A percentile compares a stretch with the other conserved stretches of the same genome.
Evolutionary conservation across 192 early-diverging fungal species (phyloP).

Genomic region (Entomortierella beljakovae): DNA sequence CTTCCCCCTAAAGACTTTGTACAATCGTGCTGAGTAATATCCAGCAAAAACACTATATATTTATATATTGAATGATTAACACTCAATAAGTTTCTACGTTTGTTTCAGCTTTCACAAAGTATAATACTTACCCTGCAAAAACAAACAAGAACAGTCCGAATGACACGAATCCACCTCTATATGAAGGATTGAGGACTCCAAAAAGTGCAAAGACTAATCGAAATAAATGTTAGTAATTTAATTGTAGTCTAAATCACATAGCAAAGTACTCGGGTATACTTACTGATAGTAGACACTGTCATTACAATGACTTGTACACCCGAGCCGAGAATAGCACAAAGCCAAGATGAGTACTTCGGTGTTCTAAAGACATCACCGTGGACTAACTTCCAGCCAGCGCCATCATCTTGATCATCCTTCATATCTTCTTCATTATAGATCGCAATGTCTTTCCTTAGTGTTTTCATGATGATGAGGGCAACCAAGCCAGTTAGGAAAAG

Average conservation of each 20-base stretch:
- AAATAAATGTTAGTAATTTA: not conserved
- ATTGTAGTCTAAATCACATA: not conserved
- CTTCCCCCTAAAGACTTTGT: conserved; percentile 73
- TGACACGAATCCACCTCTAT: conserved; percentile 72
- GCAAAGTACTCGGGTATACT: conserved; percentile 7
- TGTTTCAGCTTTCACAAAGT: not conserved
- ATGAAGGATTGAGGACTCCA: conserved; percentile 72
- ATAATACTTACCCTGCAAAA: conserved; percentile 55
- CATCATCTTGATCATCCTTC: conserved; percentile 77
- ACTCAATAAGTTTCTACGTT: not conserved
- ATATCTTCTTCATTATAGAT: conserved; percentile 60
- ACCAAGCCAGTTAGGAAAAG: conserved; percentile 75
- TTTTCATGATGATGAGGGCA: conserved; percentile 74
- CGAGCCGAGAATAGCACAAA: conserved; percentile 79
- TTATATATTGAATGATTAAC: not conserved
- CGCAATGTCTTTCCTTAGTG: conserved; percentile 69
- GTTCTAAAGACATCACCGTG: conserved; percentile 84
- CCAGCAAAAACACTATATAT: conserved; percentile 62
- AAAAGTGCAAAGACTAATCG: conserved; percentile 63
- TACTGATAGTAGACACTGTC: conserved; percentile 59
- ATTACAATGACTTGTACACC: conserved; percentile 78
- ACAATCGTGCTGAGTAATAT: conserved; percentile 78
- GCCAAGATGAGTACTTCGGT: conserved; percentile 69
- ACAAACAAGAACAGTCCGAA: conserved; percentile 68
- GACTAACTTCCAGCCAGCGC: conserved; percentile 80